Percentiles rank a stretch among this genome's conserved stretches.
Conservation (phyloP, 1,284 basidiomycete genomes). For the Xerocomus amazonicus region DNA sequence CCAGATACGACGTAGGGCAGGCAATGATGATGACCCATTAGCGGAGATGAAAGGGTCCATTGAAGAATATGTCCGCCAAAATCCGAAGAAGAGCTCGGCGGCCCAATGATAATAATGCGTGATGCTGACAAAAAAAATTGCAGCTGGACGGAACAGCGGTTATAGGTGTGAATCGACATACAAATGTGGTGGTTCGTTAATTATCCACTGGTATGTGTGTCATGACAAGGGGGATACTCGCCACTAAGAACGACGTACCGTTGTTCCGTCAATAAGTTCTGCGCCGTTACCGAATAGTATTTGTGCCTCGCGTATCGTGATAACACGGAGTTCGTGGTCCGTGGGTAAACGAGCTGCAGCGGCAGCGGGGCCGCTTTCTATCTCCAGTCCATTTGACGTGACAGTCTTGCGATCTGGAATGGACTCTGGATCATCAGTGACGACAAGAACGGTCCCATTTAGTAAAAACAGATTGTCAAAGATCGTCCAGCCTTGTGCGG, state of each 20-base stretch:
- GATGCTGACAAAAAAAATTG: slow-evolving; percentile 42
- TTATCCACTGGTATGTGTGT: slow-evolving; percentile 51
- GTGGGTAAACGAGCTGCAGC: slow-evolving; percentile 56
- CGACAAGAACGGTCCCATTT: slow-evolving; percentile 76
- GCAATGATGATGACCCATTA: slow-evolving; percentile 64
- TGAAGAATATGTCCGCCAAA: slow-evolving; percentile 84
- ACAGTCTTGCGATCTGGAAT: slow-evolving; percentile 56
- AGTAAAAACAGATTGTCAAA: slow-evolving; percentile 75
- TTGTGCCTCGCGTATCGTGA: slow-evolving; percentile 66
- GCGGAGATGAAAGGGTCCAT: slow-evolving; percentile 64
- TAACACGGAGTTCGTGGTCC: slow-evolving; percentile 73
- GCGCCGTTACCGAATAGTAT: slow-evolving; percentile 65
- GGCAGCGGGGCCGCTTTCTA: slow-evolving; percentile 45
- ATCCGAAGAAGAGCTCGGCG: slow-evolving; percentile 84
- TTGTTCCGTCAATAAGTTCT: slow-evolving; percentile 60
- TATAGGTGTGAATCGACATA: slow-evolving; percentile 35
- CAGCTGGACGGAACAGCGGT: no score
- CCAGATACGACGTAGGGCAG: slow-evolving; percentile 67
- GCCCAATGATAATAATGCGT: slow-evolving; percentile 84
- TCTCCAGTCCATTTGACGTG: slow-evolving; percentile 51
- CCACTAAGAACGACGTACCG: slow-evolving; percentile 38
- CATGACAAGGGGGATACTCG: not conserved
- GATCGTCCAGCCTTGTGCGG: slow-evolving; percentile 72
- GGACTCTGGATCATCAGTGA: slow-evolving; percentile 51
- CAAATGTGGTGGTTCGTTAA: slow-evolving; percentile 85